Evolutionary conservation across 164 flowering plant species (phyloP), one percentile per base, ranked within the genome.

Genomic region (Liriodendron chinense): DNA sequence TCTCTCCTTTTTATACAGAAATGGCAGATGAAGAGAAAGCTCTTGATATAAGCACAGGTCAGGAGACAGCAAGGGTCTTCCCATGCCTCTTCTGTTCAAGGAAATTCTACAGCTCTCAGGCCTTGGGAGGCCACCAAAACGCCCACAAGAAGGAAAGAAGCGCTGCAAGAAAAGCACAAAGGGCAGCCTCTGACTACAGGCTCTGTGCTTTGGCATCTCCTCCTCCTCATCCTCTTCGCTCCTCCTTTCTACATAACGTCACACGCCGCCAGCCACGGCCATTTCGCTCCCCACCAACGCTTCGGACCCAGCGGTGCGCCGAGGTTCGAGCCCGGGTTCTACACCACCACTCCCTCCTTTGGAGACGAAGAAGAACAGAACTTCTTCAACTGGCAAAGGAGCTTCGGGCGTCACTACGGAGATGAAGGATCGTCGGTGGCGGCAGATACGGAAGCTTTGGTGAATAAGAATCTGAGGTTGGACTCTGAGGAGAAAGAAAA

Each of bases 91-190:
- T 79, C 87, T 90, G 94, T 25, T 80, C 87, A 0, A 82, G 91
- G 5, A 84, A 79, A 80, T 90, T 89, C 83, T 82, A 74, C 83
- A 86, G 87, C n/a, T 90, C 94, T 7, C 94, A 90, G 53, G 94
- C 94, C 3, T 87, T 90, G 22, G 94, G 92, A 23, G 94, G 92
- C 53, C 94, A 90, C 82, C 94, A 90, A 74, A 90, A 90, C 78
- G 94, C 94, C 28, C 94, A 90, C 84, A 89, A 89, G 81, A 80
- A 88, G 9, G 92, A 90, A 71, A 70, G 94, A 47, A 91, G 92
- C 10, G 92, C 89, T 2, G 84, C 82, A 0, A 34, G 87, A 63
- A 94, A 88, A 75, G 92, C 87, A 47, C 92, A 90, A 72, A 84
- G 93, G 47, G 87, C 75, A 14, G n/a, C n/a, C n/a, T 80, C 89